Base-by-base conservation (phyloP, 2,329 filamentous ascomycete genomes). In the Trichoderma guizhouense region DNA sequence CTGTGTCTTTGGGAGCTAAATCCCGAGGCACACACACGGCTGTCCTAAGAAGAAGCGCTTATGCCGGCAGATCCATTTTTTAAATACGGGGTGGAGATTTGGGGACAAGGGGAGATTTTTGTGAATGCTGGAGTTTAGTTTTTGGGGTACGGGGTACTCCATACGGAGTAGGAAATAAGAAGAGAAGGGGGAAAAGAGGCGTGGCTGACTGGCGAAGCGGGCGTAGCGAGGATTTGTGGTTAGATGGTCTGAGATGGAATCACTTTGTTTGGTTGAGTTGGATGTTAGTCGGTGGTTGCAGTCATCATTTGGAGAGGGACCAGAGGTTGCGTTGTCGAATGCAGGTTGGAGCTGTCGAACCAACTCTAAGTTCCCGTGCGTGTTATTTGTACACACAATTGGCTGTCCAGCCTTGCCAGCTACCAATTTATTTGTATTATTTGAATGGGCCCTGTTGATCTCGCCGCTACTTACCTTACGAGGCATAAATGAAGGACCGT, bases 41-140 rank as follows among this genome's bases (percentile, higher is more conserved):
- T 3, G 24, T 36, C 18, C 8, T 14, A 15, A 5, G n/a, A 26
- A 65, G 26, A 9, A 7, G 53, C 57, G 66, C 32, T 71, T 64
- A 70, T 72, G 67, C 51, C 71, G 67, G 67, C 8, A 66, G 67
- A 66, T 71, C 67, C 71, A 72, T 66, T 69, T 71, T 55, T 67
- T 7, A 15, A 57, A 12, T n/a, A 36, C 32, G 24, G 32, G 64
- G 47, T n/a, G n/a, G n/a, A n/a, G 24, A 14, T 28, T 55, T 11
- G 28, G 15, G 15, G 39, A 43, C 36, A 39, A 43, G 39, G 39
- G 39, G 39, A 18, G 15, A 43, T 18, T 18, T 43, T 43, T 43
- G 39, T 21, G 21, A 7, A 12, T 12, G 18, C 3, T 34, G 57
- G 18, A 21, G 30, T 14, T 34, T 7, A 60, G 18, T n/a, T n/a